Evolutionary conservation across 2,329 filamentous ascomycete genomes (phyloP), one percentile per base, ranked within the genome.

Genomic region (Phaeosphaeriaceae sp.): DNA sequence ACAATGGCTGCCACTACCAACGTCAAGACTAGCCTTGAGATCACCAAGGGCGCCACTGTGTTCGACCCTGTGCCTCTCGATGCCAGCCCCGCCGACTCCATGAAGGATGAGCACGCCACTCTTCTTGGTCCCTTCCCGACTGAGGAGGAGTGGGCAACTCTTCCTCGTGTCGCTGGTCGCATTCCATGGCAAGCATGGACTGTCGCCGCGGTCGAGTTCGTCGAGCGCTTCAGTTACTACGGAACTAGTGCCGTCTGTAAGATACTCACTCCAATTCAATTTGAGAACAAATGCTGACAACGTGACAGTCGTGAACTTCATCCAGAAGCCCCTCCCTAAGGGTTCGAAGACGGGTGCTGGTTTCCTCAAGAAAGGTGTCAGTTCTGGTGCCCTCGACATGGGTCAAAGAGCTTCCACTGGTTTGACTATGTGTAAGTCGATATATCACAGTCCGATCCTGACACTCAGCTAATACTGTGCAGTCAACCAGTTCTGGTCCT

Each of bases 401-500:
- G 85, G 85, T 3, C 81, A 87, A 62, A 80, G 82, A 48, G 82
- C 82, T 60, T 82, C 82, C 5, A 85, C 83, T 41, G 82, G 81
- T 58, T 62, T 85, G 63, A 81, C 78, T 10, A 83, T 81, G 45
- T 84, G 62, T 67, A 44, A 51, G 64, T 60, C 24, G 7, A 17
- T 11, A 9, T 15, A 17, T 17, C 5, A 7, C 11, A 19, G 20
- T 5, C 13, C 50, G n/a, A 21, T 27, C 22, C 15, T 19, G 17
- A 13, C 2, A 42, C 27, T 19, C 6, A 31, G 17, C 51, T 60
- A 33, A 61, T 10, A 31, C 6, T 11, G 2, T 4, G 3, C 25
- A 69, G 63, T 84, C 72, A 85, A 85, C 72, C 80, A 82, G 57
- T 85, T 85, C 68, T 85, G 82, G 82, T 82, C 79, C 51, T 85